A percentile compares a stretch with the other conserved stretches of the same genome.
phyloP scores from a whole-genome alignment of 2,329 filamentous ascomycete species.

The Alternaria solani region DNA sequence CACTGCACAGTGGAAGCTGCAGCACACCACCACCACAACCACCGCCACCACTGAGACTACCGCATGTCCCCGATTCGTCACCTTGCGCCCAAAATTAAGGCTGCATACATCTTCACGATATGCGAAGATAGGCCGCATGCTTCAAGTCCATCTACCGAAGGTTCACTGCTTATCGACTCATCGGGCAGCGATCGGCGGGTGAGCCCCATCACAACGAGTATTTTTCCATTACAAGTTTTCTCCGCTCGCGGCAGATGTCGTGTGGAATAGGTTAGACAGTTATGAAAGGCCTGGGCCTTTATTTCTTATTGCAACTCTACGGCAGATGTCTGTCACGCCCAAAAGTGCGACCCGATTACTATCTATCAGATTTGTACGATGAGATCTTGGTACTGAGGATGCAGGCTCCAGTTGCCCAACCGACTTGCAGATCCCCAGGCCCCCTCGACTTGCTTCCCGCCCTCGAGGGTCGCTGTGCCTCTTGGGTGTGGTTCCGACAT shows the following conservation, averaged over 20 bases:
- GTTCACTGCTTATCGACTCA: slow-evolving; percentile 19
- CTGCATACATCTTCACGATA: slow-evolving; percentile 4
- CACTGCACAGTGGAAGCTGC: slow-evolving; percentile 21
- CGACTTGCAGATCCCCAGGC: slow-evolving; percentile 44
- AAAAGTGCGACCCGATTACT: slow-evolving; percentile 4
- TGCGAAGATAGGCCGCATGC: neutral
- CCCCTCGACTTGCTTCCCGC: slow-evolving; percentile 52
- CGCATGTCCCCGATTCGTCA: slow-evolving; percentile 22
- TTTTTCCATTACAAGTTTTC: slow-evolving; percentile 29
- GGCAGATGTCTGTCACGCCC: slow-evolving; percentile 5
- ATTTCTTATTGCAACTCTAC: slow-evolving; percentile 6
- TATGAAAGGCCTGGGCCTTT: slow-evolving; percentile 14
- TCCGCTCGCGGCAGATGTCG: slow-evolving; percentile 18
- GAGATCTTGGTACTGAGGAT: slow-evolving; percentile 8
- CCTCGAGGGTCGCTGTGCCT: slow-evolving; percentile 43
- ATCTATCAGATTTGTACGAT: slow-evolving; percentile 7
- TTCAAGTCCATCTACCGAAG: slow-evolving; percentile 2
- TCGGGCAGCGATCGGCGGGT: slow-evolving; percentile 37
- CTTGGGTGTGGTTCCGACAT: slow-evolving; percentile 32
- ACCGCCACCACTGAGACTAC: slow-evolving; percentile 19
- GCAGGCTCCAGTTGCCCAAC: slow-evolving; percentile 28
- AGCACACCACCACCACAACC: slow-evolving; percentile 23
- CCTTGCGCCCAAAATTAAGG: slow-evolving; percentile 15
- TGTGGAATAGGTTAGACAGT: slow-evolving; percentile 21
- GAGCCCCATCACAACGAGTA: slow-evolving; percentile 25